These are phyloP conservation scores for Hypomyces rosellus DNA, from an alignment of 2,329 filamentous ascomycete species.

Conservation along the genomic window DNA sequence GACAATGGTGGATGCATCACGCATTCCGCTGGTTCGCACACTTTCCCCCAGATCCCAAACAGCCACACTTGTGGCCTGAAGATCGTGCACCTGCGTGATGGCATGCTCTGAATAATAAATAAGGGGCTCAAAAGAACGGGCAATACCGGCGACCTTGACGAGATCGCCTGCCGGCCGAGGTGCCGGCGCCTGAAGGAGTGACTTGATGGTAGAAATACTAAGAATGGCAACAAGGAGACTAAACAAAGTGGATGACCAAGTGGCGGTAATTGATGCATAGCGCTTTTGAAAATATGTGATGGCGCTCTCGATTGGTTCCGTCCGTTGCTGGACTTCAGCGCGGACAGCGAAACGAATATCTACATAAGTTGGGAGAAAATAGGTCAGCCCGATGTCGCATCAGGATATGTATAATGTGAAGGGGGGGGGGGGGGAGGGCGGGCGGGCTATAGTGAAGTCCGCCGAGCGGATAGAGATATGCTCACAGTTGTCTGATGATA, in stretches of 20 bases:
- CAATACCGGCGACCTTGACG: constrained; percentile 83
- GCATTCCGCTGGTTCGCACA: constrained; percentile 84
- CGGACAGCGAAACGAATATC: constrained; percentile 84
- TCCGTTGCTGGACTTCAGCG: constrained; percentile 81
- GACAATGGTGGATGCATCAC: constrained; percentile 79
- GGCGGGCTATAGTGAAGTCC: constrained; percentile 12
- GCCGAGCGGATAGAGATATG: constrained; percentile 9
- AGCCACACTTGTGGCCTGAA: constrained; percentile 86
- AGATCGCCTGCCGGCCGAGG: constrained; percentile 52
- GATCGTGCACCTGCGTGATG: constrained; percentile 74
- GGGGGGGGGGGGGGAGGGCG: not conserved
- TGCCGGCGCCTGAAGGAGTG: constrained; percentile 61
- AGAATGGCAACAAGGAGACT: constrained; percentile 57
- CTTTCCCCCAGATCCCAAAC: constrained; percentile 94
- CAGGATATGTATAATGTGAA: not conserved
- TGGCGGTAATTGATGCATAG: constrained; percentile 57
- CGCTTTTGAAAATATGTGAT: constrained; percentile 57
- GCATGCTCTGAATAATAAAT: constrained; percentile 94
- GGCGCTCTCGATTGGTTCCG: constrained; percentile 72
- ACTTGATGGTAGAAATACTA: constrained; percentile 57
- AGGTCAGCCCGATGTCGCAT: not conserved
- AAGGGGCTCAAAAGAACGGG: constrained; percentile 85
- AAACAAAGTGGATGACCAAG: constrained; percentile 60
- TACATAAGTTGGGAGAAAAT: constrained; percentile 29
- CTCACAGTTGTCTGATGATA: constrained; percentile 46